Evolutionary conservation across 768 basidiomycete genomes (phyloP).

Genomic region (Pleurotus salmoneostramineus): DNA sequence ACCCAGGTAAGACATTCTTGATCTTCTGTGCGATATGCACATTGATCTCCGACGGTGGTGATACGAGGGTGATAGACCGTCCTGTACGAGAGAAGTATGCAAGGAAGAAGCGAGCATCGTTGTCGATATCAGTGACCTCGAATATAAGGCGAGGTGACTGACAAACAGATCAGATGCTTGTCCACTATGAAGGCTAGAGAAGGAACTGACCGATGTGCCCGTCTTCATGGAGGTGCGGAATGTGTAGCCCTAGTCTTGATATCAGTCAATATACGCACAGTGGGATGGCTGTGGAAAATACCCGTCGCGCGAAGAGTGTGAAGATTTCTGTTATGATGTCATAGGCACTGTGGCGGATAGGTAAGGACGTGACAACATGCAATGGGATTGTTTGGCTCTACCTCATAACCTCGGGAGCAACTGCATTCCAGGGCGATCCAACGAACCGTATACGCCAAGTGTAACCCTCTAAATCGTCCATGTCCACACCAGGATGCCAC

Average conservation of each 20-base stretch:
- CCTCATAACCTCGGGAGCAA: conserved; percentile 50
- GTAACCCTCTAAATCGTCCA: conserved; percentile 36
- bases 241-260: conserved; percentile 56
- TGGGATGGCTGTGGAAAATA: conserved; percentile 19
- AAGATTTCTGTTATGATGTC: conserved; percentile 60
- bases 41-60: conserved; percentile 39
- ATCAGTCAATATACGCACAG: conserved; percentile 9
- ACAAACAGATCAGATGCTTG: not conserved
- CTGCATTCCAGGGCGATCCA: conserved; percentile 65
- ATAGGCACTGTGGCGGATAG: conserved; percentile 41
- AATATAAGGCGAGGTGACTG: conserved; percentile 6
- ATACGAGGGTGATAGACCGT: conserved; percentile 45
- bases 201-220: conserved; percentile 43
- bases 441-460: conserved; percentile 62
- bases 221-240: conserved; percentile 62
- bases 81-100: conserved; percentile 62
- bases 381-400: conserved; percentile 23
- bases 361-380: not conserved
- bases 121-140: conserved; percentile 35
- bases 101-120: conserved; percentile 55
- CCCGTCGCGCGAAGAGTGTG: conserved; percentile 53
- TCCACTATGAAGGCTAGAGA: not conserved
- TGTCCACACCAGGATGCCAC: conserved; percentile 65
- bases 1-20: conserved; percentile 30
- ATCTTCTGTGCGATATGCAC: conserved; percentile 35